Conservation (phyloP, 345 rosid genomes). For the Sisymbrium irio region DNA sequence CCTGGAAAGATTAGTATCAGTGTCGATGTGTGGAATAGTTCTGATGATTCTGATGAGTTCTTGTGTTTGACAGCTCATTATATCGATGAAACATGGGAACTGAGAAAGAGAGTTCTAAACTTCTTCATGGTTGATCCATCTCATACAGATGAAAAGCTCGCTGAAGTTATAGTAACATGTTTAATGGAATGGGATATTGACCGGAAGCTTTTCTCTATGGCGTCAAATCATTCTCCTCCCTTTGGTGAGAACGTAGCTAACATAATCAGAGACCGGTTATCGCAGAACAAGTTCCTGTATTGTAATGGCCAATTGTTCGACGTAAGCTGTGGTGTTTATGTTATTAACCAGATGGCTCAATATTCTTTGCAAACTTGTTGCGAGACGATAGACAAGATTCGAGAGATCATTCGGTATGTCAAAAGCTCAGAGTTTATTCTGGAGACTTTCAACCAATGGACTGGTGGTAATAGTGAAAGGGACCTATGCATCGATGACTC, state of each 20-base stretch:
- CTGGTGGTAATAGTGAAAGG: slow-evolving; percentile 40
- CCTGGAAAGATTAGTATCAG: slow-evolving; percentile 71
- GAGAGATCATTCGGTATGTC: slow-evolving; percentile 49
- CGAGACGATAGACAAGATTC: slow-evolving; percentile 47
- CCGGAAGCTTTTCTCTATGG: slow-evolving; percentile 64
- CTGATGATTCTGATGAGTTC: slow-evolving; percentile 45
- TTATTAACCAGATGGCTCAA: slow-evolving; percentile 57
- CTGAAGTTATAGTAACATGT: slow-evolving; percentile 59
- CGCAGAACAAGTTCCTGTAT: slow-evolving; percentile 66
- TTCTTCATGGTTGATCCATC: slow-evolving; percentile 54
- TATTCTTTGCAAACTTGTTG: slow-evolving; percentile 50
- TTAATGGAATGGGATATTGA: slow-evolving; percentile 91
- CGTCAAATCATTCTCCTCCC: slow-evolving; percentile 48
- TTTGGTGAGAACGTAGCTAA: slow-evolving; percentile 43
- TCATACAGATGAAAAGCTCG: slow-evolving; percentile 54
- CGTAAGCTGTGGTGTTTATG: slow-evolving; percentile 54
- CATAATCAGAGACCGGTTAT: slow-evolving; percentile 62
- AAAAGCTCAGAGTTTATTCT: slow-evolving; percentile 48
- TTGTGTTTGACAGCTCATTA: slow-evolving; percentile 61
- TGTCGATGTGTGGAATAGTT: slow-evolving; percentile 55
- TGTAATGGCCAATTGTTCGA: slow-evolving; percentile 69
- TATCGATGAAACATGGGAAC: slow-evolving; percentile 65
- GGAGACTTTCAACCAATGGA: slow-evolving; percentile 44
- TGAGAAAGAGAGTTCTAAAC: slow-evolving; percentile 55
- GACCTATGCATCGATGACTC: slow-evolving; percentile 51